A percentile compares a stretch with the other conserved stretches of the same genome.
Conservation (phyloP, 331 rosid species). For the Rosa hybrid region DNA sequence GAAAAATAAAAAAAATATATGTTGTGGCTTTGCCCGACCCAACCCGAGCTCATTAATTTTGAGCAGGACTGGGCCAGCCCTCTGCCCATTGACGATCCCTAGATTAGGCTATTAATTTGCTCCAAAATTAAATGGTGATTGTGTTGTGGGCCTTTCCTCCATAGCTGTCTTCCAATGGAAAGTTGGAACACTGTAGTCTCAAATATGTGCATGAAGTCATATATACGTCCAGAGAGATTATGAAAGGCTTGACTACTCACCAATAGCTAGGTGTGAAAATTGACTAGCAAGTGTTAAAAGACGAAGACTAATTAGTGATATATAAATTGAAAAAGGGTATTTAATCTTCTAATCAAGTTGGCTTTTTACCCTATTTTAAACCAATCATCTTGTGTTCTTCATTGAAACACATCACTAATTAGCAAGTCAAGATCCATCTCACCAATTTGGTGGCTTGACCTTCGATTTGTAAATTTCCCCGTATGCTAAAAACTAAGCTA, state of each 20-base stretch:
- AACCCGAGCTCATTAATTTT: no score
- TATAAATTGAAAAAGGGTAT: neutral
- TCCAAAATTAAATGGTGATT: conserved; percentile 8
- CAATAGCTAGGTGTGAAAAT: neutral
- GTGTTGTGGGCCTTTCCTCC: conserved; percentile 30
- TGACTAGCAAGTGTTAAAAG: neutral
- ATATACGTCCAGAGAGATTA: neutral
- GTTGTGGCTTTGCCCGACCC: no score
- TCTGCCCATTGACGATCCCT: no score
- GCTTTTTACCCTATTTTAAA: neutral
- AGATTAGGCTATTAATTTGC: neutral
- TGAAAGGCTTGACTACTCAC: conserved; percentile 1
- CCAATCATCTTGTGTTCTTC: conserved; percentile 17
- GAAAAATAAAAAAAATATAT: no score
- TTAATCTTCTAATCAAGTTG: conserved; percentile 2
- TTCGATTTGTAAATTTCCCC: neutral
- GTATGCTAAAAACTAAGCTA: neutral
- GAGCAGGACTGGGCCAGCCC: no score
- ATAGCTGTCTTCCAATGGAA: conserved; percentile 24
- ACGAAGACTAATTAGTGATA: neutral
- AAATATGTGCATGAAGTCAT: neutral
- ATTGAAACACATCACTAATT: conserved; percentile 15
- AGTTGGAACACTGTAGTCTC: neutral
- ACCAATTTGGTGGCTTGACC: conserved; percentile 10
- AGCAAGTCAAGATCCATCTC: neutral